These are phyloP conservation scores for Musa itinerans DNA, from an alignment of 176 grass and related monocot species.

Conservation along the genomic window DNA sequence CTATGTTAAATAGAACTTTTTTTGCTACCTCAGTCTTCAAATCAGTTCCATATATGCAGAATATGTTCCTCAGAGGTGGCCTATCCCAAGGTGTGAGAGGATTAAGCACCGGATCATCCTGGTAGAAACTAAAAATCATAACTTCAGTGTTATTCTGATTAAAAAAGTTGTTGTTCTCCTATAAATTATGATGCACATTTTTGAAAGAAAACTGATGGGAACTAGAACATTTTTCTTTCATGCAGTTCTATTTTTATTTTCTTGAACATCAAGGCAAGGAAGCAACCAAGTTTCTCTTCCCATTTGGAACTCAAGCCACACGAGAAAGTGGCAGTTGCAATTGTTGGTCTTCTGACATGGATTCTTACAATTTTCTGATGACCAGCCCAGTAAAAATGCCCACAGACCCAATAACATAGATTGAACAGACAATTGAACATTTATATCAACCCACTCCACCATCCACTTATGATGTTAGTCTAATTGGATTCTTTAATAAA, in stretches of 20 bases:
- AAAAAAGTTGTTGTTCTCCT: background rate
- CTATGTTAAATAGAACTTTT: background rate
- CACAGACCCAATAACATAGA: too few relatives aligned
- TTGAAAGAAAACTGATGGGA: background rate
- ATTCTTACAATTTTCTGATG: too few relatives aligned
- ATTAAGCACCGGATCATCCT: constrained; percentile 85
- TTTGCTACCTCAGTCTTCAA: constrained; percentile 68
- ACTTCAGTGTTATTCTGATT: background rate
- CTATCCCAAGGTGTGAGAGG: constrained; percentile 95
- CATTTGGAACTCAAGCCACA: too few relatives aligned
- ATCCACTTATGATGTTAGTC: too few relatives aligned
- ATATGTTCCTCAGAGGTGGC: constrained; percentile 91
- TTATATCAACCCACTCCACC: too few relatives aligned
- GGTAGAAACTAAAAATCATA: constrained; percentile 63
- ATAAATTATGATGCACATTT: background rate
- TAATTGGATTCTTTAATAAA: too few relatives aligned
- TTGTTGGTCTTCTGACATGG: too few relatives aligned
- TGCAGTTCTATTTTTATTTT: background rate
- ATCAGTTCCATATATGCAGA: constrained; percentile 94
- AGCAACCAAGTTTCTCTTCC: background rate
- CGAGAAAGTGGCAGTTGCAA: too few relatives aligned
- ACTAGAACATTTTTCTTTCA: background rate
- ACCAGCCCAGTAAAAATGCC: too few relatives aligned
- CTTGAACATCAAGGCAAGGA: background rate
- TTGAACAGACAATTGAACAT: too few relatives aligned